Percentiles rank a stretch among this genome's conserved stretches.
Conservation (phyloP, 192 early-diverging fungal species). For the Coemansia guatemalensis region DNA sequence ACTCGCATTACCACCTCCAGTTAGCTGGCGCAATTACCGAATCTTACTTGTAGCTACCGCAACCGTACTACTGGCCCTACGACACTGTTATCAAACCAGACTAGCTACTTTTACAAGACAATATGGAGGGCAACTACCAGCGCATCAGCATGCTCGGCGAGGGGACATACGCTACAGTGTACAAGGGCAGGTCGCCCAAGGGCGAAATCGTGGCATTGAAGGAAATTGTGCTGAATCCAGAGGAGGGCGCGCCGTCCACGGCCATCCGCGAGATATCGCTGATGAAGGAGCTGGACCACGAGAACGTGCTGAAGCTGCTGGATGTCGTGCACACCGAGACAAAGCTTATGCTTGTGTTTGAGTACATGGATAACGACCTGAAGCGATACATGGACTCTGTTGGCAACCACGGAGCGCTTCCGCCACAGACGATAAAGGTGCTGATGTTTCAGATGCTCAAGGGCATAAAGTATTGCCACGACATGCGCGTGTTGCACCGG, state of each 20-base stretch:
- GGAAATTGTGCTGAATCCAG: conserved; percentile 88
- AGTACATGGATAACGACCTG: conserved; percentile 85
- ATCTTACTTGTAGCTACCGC: not conserved
- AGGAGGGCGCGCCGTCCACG: conserved; percentile 94
- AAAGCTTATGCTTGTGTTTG: conserved; percentile 83
- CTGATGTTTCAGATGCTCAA: conserved; percentile 82
- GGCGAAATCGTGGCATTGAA: conserved; percentile 94
- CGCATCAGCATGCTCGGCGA: conserved; percentile 94
- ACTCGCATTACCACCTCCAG: not conserved
- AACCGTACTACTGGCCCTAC: not conserved
- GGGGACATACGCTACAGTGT: conserved; percentile 93
- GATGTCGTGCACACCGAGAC: conserved; percentile 86
- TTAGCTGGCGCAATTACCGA: not conserved
- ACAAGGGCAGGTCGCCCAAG: conserved; percentile 77
- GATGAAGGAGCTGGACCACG: conserved; percentile 94
- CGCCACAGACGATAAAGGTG: conserved; percentile 67
- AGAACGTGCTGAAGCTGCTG: conserved; percentile 83
- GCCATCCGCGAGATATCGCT: conserved; percentile 98
- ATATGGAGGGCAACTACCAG: conserved; percentile 59
- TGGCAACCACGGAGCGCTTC: conserved; percentile 61
- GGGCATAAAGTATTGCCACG: conserved; percentile 84
- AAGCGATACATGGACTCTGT: conserved; percentile 83
- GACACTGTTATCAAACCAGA: not conserved
- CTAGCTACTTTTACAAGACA: conserved; percentile 1
- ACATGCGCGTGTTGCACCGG: conserved; percentile 79